phyloP scores from a whole-genome alignment of 2,329 filamentous ascomycete species.

The Trichoderma koningiopsis region DNA sequence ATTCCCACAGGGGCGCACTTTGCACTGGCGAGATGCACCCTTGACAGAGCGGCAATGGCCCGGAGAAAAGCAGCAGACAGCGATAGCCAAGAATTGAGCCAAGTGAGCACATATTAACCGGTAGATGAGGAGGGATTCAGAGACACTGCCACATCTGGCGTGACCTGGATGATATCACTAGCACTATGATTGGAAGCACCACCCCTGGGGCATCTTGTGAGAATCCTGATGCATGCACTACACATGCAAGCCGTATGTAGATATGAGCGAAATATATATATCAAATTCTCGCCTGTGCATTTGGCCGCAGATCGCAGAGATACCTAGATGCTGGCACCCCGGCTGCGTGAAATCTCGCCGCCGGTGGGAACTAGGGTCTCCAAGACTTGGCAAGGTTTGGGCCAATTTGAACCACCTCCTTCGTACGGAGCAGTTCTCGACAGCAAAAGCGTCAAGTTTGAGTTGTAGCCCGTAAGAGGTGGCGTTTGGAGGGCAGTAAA shows the following conservation, averaged over 20 bases:
- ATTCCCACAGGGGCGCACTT: constrained; percentile 8
- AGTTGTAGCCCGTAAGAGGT: not conserved
- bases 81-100: constrained; percentile 14
- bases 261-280: constrained; percentile 24
- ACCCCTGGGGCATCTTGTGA: constrained; percentile 13
- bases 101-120: constrained; percentile 21
- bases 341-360: constrained; percentile 16
- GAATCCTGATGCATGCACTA: constrained; percentile 23
- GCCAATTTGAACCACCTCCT: constrained; percentile 1
- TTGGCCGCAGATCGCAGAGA: constrained; percentile 19
- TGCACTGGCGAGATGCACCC: not conserved
- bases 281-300: constrained; percentile 11
- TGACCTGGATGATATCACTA: constrained; percentile 23
- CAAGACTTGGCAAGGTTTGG: not conserved
- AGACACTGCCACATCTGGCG: constrained; percentile 23
- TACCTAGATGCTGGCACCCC: constrained; percentile 3
- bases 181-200: constrained; percentile 23
- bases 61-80: not conserved
- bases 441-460: not conserved
- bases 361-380: constrained; percentile 13
- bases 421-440: not conserved
- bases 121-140: constrained; percentile 24
- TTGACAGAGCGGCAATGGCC: not conserved
- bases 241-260: constrained; percentile 20
- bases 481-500: constrained; percentile 7